Percentiles rank a stretch among this genome's conserved stretches.
Evolutionary conservation across 2,329 filamentous ascomycete genomes (phyloP).

Genomic region (Colletotrichum sp.): DNA sequence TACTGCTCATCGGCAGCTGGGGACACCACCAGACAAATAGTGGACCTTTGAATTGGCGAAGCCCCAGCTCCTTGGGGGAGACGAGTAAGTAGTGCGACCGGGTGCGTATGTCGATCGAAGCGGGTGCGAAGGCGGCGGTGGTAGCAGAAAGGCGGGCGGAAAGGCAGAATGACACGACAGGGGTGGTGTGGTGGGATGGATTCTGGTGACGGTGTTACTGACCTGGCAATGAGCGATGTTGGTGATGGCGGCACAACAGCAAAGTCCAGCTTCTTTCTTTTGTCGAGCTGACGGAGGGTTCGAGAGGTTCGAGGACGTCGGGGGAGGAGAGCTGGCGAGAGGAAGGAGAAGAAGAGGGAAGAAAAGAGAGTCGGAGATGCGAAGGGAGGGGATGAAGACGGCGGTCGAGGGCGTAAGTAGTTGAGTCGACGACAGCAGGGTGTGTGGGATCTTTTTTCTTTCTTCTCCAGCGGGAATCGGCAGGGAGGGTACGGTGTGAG

Average conservation of each 20-base stretch:
- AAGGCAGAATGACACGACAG: slow-evolving; percentile 8
- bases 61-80: slow-evolving; percentile 16
- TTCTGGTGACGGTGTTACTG: background rate
- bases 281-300: background rate
- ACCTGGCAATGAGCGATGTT: slow-evolving; percentile 7
- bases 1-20: slow-evolving; percentile 22
- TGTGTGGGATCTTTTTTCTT: background rate
- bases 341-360: background rate
- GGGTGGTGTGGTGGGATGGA: background rate
- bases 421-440: slow-evolving; percentile 7
- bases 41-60: slow-evolving; percentile 22
- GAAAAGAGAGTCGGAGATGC: slow-evolving; percentile 13
- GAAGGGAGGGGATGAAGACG: slow-evolving; percentile 15
- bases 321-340: background rate
- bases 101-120: slow-evolving; percentile 11
- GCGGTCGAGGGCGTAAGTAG: slow-evolving; percentile 19
- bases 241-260: slow-evolving; percentile 5
- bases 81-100: background rate
- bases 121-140: slow-evolving; percentile 4
- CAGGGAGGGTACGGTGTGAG: slow-evolving; percentile 10
- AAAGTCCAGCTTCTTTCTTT: slow-evolving; percentile 17
- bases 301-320: background rate
- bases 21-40: slow-evolving; percentile 27
- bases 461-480: slow-evolving; percentile 17
- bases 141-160: background rate